These are phyloP conservation scores for Gossypium schwendimanii DNA, from an alignment of 441 rosid genomes.

Conservation along the genomic window DNA sequence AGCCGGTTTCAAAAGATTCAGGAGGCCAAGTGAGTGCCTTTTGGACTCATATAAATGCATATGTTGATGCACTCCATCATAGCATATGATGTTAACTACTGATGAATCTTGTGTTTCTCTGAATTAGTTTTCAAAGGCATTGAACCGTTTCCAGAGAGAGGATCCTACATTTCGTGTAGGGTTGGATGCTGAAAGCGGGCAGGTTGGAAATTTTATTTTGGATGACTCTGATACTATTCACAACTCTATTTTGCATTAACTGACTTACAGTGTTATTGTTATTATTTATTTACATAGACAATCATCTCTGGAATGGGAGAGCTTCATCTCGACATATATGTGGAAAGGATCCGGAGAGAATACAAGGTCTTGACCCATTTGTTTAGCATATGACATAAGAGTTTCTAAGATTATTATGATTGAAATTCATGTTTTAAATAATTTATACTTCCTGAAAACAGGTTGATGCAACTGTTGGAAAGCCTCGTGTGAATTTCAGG, in stretches of 20 bases:
- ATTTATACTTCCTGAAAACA: constrained; percentile 19
- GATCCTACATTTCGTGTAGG: constrained; percentile 99
- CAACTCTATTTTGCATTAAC: background rate
- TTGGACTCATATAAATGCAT: background rate
- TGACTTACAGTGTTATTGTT: background rate
- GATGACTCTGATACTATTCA: background rate
- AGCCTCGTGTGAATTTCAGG: constrained; percentile 93
- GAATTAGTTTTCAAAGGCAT: constrained; percentile 87
- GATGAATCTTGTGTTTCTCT: background rate
- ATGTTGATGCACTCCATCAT: background rate
- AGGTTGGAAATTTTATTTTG: constrained; percentile 39
- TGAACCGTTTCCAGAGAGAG: constrained; percentile 86
- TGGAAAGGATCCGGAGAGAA: constrained; percentile 91
- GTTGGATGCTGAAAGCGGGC: constrained; percentile 95
- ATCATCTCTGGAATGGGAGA: constrained; percentile 99
- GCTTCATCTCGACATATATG: constrained; percentile 87
- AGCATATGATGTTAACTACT: constrained; percentile 6
- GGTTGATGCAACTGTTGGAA: constrained; percentile 98
- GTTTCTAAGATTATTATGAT: background rate
- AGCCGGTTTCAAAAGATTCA: constrained; percentile 89
- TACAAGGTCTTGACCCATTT: constrained; percentile 53
- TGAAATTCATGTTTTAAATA: background rate
- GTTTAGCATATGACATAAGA: background rate
- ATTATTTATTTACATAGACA: constrained; percentile 45
- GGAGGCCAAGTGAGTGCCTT: constrained; percentile 80